Conservation (phyloP, 306 rosid genomes). For the Oxytropis ochrocephala region DNA sequence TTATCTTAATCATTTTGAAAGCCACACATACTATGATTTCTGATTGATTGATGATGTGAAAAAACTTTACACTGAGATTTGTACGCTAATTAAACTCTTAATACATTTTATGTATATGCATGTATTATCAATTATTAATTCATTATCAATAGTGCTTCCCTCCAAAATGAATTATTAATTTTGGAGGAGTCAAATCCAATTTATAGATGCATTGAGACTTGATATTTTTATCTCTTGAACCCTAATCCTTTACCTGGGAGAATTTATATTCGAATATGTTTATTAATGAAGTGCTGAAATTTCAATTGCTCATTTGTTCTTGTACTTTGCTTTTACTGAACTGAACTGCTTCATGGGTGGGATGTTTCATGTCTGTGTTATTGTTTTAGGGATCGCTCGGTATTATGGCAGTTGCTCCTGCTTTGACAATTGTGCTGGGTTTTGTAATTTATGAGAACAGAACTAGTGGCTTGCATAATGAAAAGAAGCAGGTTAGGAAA, state of each 20-base stretch:
- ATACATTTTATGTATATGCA: too few species aligned
- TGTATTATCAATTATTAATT: too few species aligned
- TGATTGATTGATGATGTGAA: too few species aligned
- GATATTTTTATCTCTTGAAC: too few species aligned
- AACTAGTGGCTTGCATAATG: conserved; percentile 21
- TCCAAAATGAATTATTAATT: too few species aligned
- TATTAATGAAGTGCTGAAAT: neutral
- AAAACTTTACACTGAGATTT: too few species aligned
- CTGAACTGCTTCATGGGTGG: neutral
- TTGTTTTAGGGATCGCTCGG: conserved; percentile 49
- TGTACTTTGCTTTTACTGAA: neutral
- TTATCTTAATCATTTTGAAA: too few species aligned
- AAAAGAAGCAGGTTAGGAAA: conserved; percentile 40
- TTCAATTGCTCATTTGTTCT: neutral
- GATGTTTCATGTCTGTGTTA: neutral
- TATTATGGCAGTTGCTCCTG: conserved; percentile 59
- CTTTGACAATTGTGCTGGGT: conserved; percentile 48
- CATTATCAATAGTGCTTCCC: neutral
- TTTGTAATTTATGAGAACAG: conserved; percentile 49
- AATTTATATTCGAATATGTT: neutral
- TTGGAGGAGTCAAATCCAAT: too few species aligned
- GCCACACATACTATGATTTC: too few species aligned
- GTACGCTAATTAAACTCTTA: too few species aligned
- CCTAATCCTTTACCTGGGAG: neutral
- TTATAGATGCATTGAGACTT: too few species aligned